Base-by-base conservation (phyloP, 352 stramenopile species). In the Globisporangium echinulatum region DNA sequence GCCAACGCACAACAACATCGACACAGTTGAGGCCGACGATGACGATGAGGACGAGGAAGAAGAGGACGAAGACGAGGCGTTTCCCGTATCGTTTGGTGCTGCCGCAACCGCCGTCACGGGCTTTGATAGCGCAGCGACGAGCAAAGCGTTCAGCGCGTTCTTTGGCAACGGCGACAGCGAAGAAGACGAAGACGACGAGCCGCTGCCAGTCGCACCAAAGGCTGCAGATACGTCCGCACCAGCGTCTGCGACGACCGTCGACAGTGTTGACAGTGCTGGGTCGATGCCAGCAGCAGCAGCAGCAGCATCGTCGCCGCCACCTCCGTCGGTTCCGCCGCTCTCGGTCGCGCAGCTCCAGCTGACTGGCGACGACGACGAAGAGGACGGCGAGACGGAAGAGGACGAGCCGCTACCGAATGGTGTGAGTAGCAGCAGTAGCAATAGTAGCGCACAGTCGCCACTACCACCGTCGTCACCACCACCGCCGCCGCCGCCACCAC, bases 41-140 rank as follows among this genome's bases (percentile, higher is more conserved):
- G 37, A 66, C n/a, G 19, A 69, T 36, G 37, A 70, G 36, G 70
- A 83, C 59, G 76, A 79, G 55, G 74, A 75, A 43, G 75, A 75
- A 46, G 74, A 82, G n/a, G 80, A 90, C 63, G 79, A 91, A 71
- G 80, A 92, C 40, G 82, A 92, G 66, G 80, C 75, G 25, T 90
- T 92, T 56, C 82, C 82, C 44, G 60, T 59, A 39, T 74, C 77
- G 7, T 89, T 82, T 59, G 69, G 68, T 3, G 56, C 56, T 2
- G 55, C 68, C 14, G 46, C 14, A 7, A n/a, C 14, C 7, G 9
- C n/a, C 7, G 42, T 64, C 1, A 53, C 68, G 3, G 55, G 55
- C 7, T 93, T 88, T 61, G 86, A 86, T 54, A 72, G 72, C 0
- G 67, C 74, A 54, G 79, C 79, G 19, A 90, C 79, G 39, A 83